Percentiles rank a stretch among this genome's conserved stretches.
These are phyloP conservation scores for Coniferiporia weirii DNA, from an alignment of 1,284 basidiomycete species.

Conservation along the genomic window DNA sequence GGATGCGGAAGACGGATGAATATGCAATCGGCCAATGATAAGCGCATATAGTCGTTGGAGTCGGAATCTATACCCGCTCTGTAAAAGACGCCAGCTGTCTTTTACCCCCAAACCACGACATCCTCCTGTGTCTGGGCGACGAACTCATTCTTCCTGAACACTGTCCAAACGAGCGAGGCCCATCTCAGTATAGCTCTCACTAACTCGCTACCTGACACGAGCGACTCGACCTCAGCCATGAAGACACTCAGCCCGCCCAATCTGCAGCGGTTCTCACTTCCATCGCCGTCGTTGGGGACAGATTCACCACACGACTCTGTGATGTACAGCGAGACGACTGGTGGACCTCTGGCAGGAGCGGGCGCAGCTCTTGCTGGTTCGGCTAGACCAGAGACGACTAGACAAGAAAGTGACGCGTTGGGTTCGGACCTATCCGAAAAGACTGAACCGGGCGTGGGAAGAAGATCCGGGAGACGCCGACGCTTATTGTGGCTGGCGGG, in stretches of 20 bases:
- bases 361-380: not conserved
- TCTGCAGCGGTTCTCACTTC: not conserved
- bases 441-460: not conserved
- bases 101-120: not conserved
- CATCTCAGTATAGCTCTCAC: not conserved
- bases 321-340: not conserved
- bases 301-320: constrained; percentile 5
- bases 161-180: not conserved
- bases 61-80: not conserved
- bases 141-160: not conserved
- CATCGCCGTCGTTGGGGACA: not conserved
- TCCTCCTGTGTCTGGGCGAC: not conserved
- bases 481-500: constrained; percentile 24
- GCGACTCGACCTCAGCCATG: not conserved
- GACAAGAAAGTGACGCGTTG: not conserved
- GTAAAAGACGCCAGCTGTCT: not conserved
- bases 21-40: not conserved
- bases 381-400: not conserved
- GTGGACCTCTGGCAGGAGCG: not conserved
- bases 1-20: too few relatives aligned
- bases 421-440: not conserved
- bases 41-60: not conserved
- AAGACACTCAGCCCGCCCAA: not conserved
- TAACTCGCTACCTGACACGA: not conserved
- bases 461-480: constrained; percentile 3